phyloP scores from a whole-genome alignment of 306 rosid genomes.

The Parietaria judaica region DNA sequence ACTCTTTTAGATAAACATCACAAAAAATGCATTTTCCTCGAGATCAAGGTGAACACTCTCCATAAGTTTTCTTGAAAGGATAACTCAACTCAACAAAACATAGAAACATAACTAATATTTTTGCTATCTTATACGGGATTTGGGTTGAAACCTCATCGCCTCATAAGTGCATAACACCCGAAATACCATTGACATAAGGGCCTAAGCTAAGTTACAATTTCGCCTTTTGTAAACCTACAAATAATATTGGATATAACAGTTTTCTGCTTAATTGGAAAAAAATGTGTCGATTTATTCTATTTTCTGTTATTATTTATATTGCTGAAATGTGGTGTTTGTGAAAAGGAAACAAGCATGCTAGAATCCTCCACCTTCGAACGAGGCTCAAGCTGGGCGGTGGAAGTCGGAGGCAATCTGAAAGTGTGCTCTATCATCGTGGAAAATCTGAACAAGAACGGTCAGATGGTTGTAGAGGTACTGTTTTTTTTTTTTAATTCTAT shows the following conservation, averaged over 20 bases:
- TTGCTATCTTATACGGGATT: too few relatives aligned
- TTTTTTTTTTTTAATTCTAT: too few relatives aligned
- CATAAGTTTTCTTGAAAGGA: too few relatives aligned
- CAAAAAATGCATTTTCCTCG: too few relatives aligned
- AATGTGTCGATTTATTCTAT: not conserved
- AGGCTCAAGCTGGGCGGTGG: conserved; percentile 98
- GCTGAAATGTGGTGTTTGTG: conserved; percentile 43
- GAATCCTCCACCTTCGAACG: conserved; percentile 54
- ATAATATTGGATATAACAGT: not conserved
- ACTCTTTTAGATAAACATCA: too few relatives aligned
- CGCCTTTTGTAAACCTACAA: not conserved
- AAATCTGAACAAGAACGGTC: conserved; percentile 79
- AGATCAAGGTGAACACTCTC: too few relatives aligned
- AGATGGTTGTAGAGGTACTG: conserved; percentile 90
- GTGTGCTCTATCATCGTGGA: conserved; percentile 77
- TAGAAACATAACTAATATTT: too few relatives aligned
- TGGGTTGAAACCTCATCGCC: too few relatives aligned
- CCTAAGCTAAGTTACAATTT: not conserved
- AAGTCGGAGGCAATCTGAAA: conserved; percentile 88
- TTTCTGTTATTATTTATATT: not conserved
- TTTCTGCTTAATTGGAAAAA: not conserved
- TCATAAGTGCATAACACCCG: too few relatives aligned
- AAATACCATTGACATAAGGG: too few relatives aligned
- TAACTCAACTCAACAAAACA: too few relatives aligned
- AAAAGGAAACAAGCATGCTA: conserved; percentile 43